phyloP scores from a whole-genome alignment of 768 basidiomycete genomes.

The Exidia glandulosa region DNA sequence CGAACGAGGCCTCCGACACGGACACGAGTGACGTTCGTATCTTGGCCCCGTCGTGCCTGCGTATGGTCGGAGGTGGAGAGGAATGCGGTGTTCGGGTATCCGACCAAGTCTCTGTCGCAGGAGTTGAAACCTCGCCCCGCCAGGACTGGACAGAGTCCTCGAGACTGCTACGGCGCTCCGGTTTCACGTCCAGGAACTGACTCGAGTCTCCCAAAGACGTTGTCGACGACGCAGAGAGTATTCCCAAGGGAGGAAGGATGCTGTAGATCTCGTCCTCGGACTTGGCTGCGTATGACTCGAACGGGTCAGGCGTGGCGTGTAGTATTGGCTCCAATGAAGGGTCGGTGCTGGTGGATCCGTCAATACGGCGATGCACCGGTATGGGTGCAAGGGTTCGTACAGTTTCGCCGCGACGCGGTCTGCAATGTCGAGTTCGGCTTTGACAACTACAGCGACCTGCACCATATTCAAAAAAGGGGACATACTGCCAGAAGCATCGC shows the following conservation, averaged over 20 bases:
- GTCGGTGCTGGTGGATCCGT: conserved; percentile 39
- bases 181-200: background rate
- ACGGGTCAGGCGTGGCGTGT: conserved; percentile 82
- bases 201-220: conserved; percentile 22
- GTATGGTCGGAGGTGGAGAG: background rate
- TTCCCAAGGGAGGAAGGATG: conserved; percentile 77
- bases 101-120: background rate
- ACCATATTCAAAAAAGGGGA: background rate
- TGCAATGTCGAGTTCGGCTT: conserved; percentile 87
- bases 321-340: conserved; percentile 86
- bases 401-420: conserved; percentile 79
- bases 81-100: background rate
- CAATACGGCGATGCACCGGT: background rate
- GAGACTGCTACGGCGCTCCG: background rate
- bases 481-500: background rate
- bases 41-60: background rate
- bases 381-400: conserved; percentile 24
- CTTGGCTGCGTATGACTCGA: conserved; percentile 83
- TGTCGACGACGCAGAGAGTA: conserved; percentile 54
- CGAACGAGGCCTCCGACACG: background rate
- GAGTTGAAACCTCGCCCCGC: background rate
- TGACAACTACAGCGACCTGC: conserved; percentile 70
- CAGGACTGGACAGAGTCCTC: background rate
- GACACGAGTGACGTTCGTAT: background rate
- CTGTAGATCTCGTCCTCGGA: conserved; percentile 88